Evolutionary conservation across 2,329 filamentous ascomycete genomes (phyloP), one percentile per base, ranked within the genome.

Genomic region (Iodosphaeria phyllophila): DNA sequence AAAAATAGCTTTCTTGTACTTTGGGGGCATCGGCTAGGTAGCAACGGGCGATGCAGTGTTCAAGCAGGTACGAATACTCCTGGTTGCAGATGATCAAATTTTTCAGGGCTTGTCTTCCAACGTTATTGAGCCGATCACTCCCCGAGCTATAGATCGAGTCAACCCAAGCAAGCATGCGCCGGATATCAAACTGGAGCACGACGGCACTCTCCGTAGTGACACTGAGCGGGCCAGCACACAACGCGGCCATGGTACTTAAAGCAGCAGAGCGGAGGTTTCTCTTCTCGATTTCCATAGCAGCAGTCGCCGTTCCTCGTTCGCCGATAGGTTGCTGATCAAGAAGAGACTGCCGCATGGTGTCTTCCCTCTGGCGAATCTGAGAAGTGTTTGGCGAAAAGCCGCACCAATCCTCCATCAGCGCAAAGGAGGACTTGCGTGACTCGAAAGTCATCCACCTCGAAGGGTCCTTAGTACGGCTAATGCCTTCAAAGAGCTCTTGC

Each of bases 361-460:
- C 77, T 48, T 93, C 84, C 32, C 82, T 65, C 29, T 74, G 72
- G 5, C 74, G 68, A 20, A 92, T 78, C 34, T 91, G 78, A 9
- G 56, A 60, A 43, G 91, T 82, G 34, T 93, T 92, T 0, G 84
- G 82, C 6, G 84, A 92, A 46, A 91, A 93, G 3, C 89, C 89
- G 44, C 89, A 98, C 91, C 91, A 98, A 35, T 95, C 86, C 49
- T 98, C 89, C 84, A 98, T 95, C 23, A 98, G 55, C 1, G 84
- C 74, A 43, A 98, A 98, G 0, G 86, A 78, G 5, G 89, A 93
- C 44, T 93, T 92, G 20, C 91, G 65, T 8, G 84, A 80, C 46
- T 98, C 89, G 41, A 98, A 98, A 0, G 89, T 84, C 69, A 98
- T 89, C 86, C 89, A 98, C 16, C 82, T 67, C 4, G 80, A 74